Evolutionary conservation across 495 filamentous ascomycete genomes (phyloP), one percentile per base, ranked within the genome.

Genomic region (Xylaria bambusicola): DNA sequence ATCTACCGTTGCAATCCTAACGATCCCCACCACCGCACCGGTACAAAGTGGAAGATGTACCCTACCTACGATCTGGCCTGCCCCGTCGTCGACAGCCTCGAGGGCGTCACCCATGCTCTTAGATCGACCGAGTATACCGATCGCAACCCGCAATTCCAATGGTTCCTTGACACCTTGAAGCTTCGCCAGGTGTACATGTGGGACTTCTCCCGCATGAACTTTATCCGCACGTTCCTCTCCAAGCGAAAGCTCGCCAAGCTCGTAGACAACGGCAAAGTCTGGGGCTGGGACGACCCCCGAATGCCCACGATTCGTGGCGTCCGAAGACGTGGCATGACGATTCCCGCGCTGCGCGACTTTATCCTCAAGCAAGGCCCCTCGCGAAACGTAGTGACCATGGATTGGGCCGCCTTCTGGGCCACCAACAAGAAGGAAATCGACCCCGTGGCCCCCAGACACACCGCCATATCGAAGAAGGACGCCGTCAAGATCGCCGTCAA

Each of bases 201-300:
- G 94, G 93, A 97, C 73, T 98, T 98, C 76, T 85, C 93, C 38
- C 88, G 94, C 66, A 91, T 98, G 83, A 97, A 96, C 82, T 97
- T 98, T 68, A 84, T 97, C 69, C 84, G 87, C 24, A 96, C 92
- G 0, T 81, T 97, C 58, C 82, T 97, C 2, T 94, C 90, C 18
- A 98, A 98, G 81, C 88, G 94, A 42, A 98, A 98, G 79, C 83
- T 98, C 21, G 91, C 93, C 27, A 95, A 93, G 79, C 82, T 97
- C 38, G 94, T 98, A 40, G 89, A 97, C 47, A 75, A 83, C 51
- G 92, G 92, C 40, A 79, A 82, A 52, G 94, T 98, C 61, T 90
- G 87, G 84, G 92, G 92, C 61, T 97, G 93, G 92, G 91, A 96
- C 62, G 92, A 96, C 65, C 93, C 93, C 20, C 84, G 92, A n/a